Evolutionary conservation across 1,139 yeast species (phyloP).

Genomic region (Sugiyamaella neomexicana): DNA sequence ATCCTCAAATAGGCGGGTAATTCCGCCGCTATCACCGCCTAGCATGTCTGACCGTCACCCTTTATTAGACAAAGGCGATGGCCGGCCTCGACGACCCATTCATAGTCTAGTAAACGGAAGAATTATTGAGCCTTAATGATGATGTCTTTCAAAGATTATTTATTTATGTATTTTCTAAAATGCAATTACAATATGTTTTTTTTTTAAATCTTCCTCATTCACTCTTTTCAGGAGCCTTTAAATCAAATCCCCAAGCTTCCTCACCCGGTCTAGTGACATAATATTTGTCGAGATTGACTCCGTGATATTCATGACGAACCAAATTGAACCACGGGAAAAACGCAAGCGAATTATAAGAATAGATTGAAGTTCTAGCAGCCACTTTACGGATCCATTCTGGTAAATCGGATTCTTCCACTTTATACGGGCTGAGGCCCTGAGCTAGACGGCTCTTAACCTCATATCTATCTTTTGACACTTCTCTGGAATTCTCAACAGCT

Average conservation of each 20-base stretch:
- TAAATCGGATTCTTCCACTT: constrained; percentile 54
- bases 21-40: background rate
- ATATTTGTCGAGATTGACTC: constrained; percentile 68
- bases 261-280: constrained; percentile 60
- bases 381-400: constrained; percentile 73
- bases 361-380: constrained; percentile 78
- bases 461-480: constrained; percentile 69
- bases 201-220: background rate
- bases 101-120: constrained; percentile 4
- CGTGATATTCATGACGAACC: constrained; percentile 81
- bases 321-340: constrained; percentile 82
- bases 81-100: constrained; percentile 9
- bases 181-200: constrained; percentile 9
- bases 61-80: constrained; percentile 15
- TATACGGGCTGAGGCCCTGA: constrained; percentile 65
- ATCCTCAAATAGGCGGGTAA: background rate
- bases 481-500: constrained; percentile 68
- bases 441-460: constrained; percentile 70
- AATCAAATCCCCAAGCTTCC: constrained; percentile 44
- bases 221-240: constrained; percentile 20
- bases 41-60: constrained; percentile 3
- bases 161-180: constrained; percentile 13
- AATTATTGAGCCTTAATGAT: background rate
- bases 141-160: background rate
- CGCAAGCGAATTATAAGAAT: constrained; percentile 61